Evolutionary conservation across 129 eudicot species (phyloP).

Genomic region (Cynara cardunculus): DNA sequence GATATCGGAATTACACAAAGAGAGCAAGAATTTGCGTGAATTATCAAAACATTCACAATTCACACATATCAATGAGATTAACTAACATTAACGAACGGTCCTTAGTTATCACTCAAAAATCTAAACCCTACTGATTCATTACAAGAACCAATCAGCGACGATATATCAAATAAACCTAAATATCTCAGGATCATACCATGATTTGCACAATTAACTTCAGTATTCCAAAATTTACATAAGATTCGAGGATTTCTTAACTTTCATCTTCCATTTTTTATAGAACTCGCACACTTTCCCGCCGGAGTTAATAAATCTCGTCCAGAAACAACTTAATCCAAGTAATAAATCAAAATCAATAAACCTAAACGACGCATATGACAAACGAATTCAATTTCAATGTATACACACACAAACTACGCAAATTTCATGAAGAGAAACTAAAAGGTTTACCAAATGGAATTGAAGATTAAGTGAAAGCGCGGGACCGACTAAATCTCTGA

Average conservation of each 20-base stretch:
- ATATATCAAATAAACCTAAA: background rate
- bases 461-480: constrained; percentile 67
- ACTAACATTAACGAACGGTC: too few relatives aligned
- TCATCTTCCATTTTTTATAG: background rate
- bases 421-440: background rate
- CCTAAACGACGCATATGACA: background rate
- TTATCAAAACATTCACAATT: too few relatives aligned
- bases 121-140: background rate
- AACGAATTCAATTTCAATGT: background rate
- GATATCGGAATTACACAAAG: background rate
- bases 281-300: background rate
- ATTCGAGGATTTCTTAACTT: background rate
- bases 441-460: constrained; percentile 60
- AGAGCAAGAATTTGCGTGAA: background rate
- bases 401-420: background rate
- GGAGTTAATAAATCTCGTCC: background rate
- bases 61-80: too few relatives aligned
- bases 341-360: background rate
- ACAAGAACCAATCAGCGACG: background rate
- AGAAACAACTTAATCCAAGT: background rate
- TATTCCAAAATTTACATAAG: background rate
- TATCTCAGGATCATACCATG: background rate
- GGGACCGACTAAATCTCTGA: constrained; percentile 60
- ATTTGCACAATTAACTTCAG: background rate
- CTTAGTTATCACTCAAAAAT: too few relatives aligned